Evolutionary conservation across 2,329 filamentous ascomycete genomes (phyloP).

Genomic region (Diaporthe amygdali): DNA sequence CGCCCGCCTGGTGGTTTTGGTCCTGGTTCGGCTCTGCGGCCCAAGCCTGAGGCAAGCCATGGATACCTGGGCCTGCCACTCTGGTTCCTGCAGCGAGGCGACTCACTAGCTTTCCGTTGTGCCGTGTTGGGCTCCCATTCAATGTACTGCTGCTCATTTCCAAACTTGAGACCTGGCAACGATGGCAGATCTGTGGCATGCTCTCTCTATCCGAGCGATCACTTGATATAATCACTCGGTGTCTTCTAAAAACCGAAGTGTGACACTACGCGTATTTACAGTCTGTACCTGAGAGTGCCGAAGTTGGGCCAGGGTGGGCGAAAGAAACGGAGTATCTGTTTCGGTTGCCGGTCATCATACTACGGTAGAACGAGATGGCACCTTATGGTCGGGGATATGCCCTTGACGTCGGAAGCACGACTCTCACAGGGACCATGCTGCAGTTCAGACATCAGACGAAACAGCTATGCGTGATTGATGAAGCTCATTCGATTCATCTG

Average conservation of each 20-base stretch:
- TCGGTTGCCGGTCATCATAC: conserved; percentile 11
- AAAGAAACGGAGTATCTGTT: conserved; percentile 8
- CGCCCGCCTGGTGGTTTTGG: background rate
- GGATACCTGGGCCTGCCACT: conserved; percentile 2
- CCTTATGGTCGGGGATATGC: background rate
- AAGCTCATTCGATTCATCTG: conserved; percentile 18
- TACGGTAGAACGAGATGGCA: conserved; percentile 3
- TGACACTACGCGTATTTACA: background rate
- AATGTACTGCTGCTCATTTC: background rate
- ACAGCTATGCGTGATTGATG: conserved; percentile 9
- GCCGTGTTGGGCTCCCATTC: background rate
- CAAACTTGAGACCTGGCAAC: background rate
- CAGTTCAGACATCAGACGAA: conserved; percentile 21
- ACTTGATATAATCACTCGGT: background rate
- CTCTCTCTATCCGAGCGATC: no score
- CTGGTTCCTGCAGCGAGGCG: conserved; percentile 7
- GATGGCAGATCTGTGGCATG: background rate
- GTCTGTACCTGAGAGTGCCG: background rate
- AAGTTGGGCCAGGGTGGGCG: background rate
- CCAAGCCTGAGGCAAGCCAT: background rate
- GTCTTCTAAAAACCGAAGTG: background rate
- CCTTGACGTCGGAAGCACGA: background rate
- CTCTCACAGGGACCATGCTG: conserved; percentile 8
- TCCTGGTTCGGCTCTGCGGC: background rate
- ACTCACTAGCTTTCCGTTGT: conserved; percentile 1